phyloP scores from a whole-genome alignment of 805 yeast species.

The Alloascoidea hylecoeti region DNA sequence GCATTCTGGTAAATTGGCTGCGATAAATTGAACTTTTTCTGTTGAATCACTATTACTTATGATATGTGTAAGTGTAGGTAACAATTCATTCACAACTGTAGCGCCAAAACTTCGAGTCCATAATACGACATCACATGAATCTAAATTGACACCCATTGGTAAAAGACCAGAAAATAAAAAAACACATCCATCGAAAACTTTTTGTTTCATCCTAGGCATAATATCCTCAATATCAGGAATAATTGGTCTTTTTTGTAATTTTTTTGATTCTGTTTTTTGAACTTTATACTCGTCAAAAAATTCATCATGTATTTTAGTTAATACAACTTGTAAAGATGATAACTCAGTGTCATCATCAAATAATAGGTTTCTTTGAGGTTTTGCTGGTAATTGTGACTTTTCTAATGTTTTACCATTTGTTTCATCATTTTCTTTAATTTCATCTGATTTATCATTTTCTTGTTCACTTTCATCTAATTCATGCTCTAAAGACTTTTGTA shows the following conservation, averaged over 20 bases:
- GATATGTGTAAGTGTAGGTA: conserved; percentile 72
- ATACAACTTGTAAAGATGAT: conserved; percentile 40
- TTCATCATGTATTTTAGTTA: conserved; percentile 47
- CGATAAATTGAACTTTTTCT: conserved; percentile 72
- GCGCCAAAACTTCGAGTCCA: conserved; percentile 96
- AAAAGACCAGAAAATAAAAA: conserved; percentile 82
- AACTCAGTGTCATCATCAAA: conserved; percentile 78
- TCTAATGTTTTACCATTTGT: background rate
- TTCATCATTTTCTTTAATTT: conserved; percentile 5
- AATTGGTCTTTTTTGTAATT: conserved; percentile 10
- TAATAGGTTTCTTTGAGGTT: conserved; percentile 27
- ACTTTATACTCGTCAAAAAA: conserved; percentile 45
- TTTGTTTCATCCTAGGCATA: conserved; percentile 58
- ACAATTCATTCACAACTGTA: conserved; percentile 55
- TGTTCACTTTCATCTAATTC: conserved; percentile 16
- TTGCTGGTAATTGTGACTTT: background rate
- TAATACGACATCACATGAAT: conserved; percentile 72
- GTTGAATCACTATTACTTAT: conserved; percentile 75
- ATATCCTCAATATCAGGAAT: conserved; percentile 54
- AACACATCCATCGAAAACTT: conserved; percentile 52
- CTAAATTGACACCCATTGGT: conserved; percentile 64
- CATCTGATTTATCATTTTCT: conserved; percentile 11
- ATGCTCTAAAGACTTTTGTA: conserved; percentile 58
- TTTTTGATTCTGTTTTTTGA: too few species aligned
- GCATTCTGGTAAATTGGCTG: conserved; percentile 39